Base-by-base conservation (phyloP, 257 asterid genomes). In the Orobanche coerulescens region DNA sequence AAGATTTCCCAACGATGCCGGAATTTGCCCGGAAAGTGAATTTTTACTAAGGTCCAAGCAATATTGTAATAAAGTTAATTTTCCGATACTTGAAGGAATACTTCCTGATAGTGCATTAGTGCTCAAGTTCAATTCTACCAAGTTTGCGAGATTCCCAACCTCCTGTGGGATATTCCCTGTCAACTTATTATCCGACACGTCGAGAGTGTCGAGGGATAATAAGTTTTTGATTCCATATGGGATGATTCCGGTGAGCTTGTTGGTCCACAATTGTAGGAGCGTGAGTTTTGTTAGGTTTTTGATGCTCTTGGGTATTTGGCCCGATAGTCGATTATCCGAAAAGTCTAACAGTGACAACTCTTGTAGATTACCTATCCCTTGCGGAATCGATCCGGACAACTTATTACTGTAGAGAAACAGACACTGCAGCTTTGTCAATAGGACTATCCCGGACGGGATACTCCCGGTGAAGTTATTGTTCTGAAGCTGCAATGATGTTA, bases 401-500 rank as follows among this genome's bases (percentile, higher is more conserved):
- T 30, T 30, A 7, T 30, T 30, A 7, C 7, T 66, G 43, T 12
- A 79, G 60, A 82, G 57, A 24, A 25, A 80, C 64, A 90, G 78
- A 26, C 0, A 9, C 0, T 1, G 20, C 26, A 85, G 86, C 22
- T 80, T 70, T 23, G 70, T 67, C 51, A 82, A 57, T 11, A 61
- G 62, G 58, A 86, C 88, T 52, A 88, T 83, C 66, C 76, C 95
- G 2, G 87, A 7, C 0, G 88, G 94, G 47, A 87, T 47, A 54
- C 64, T 70, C 5, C 97, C 95, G 0, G 69, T 70, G 75, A 90
- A 81, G 22, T 0, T 1, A 55, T 90, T 90, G 55, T 61, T 67
- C 20, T 78, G 85, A 59, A 86, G 70, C 82, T 85, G 95, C 79
- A 89, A 61, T 28, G 95, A 83, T 24, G 39, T 67, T 66, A 89